Base-by-base conservation (phyloP, 441 rosid genomes). In the Populus hybrid region DNA sequence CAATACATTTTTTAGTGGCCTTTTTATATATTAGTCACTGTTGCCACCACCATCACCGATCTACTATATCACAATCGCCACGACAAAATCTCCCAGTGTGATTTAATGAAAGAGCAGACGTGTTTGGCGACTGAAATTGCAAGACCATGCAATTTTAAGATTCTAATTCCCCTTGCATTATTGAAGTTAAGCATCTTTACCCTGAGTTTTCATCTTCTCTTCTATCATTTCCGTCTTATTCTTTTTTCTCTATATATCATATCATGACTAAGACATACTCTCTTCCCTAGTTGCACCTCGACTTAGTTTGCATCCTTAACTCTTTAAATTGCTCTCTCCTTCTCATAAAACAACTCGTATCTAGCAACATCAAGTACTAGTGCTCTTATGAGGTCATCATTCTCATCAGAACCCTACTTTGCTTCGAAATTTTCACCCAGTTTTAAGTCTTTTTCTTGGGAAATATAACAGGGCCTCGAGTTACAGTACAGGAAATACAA, bases 181-280 rank as follows among this genome's bases (percentile, higher is more conserved):
- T 88, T 87, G 93, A 87, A 76, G 75, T 77, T 84, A 87, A 86
- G 91, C 91, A 88, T 90, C 93, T 88, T 85, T 87, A 86, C 83
- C 88, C 72, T 73, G 66, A 78, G 74, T 23, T 83, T 67, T 83
- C 84, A 80, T 82, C 74, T 72, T 76, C 80, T 73, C 86, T 85
- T 82, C 83, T 74, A 85, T 86, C 83, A 86, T 89, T 86, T 84
- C 46, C 3, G 81, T 54, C 78, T 86, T 80, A 84, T 85, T 87
- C 77, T 50, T 83, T 73, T 76, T 64, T 64, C 63, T 73, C 78
- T 75, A 11, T 38, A 73, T 72, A 72, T 80, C 79, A 46, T 79
- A 79, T 81, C 76, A 74, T 73, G 86, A 87, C 87, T 76, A 50
- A 66, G 57, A 79, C 84, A 80, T 82, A n/a, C 77, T 79, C 85